Percentiles rank a stretch among this genome's conserved stretches.
Conservation (phyloP, 768 basidiomycete genomes). For the Tephrocybe sp. region DNA sequence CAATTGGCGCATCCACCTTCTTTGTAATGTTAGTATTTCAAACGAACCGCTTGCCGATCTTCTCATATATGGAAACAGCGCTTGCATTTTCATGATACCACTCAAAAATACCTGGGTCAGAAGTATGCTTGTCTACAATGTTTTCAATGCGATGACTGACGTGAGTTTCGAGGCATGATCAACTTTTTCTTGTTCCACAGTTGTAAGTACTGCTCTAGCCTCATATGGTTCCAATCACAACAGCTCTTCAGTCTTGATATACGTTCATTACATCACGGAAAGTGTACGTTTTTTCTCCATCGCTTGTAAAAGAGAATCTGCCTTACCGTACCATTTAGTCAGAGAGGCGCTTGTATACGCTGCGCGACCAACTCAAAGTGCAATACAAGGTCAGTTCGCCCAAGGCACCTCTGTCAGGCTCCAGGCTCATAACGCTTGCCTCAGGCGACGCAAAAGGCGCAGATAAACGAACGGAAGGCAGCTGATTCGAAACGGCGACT, state of each 20-base stretch:
- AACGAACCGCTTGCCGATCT: background rate
- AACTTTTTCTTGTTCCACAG: constrained; percentile 77
- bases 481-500: constrained; percentile 82
- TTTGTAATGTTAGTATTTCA: constrained; percentile 47
- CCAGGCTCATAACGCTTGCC: constrained; percentile 29
- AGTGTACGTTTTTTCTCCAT: constrained; percentile 35
- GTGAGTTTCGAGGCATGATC: constrained; percentile 47
- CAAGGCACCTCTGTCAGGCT: background rate
- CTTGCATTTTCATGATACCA: constrained; percentile 41
- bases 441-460: constrained; percentile 69
- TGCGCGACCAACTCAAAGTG: constrained; percentile 75
- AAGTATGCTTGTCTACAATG: constrained; percentile 24
- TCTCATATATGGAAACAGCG: constrained; percentile 19
- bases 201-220: constrained; percentile 34
- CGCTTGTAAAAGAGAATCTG: constrained; percentile 10
- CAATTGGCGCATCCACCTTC: constrained; percentile 55
- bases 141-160: background rate
- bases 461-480: constrained; percentile 72
- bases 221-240: background rate
- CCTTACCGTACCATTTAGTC: constrained; percentile 44
- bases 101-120: constrained; percentile 31
- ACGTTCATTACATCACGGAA: constrained; percentile 69
- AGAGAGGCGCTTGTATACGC: constrained; percentile 65
- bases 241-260: constrained; percentile 58
- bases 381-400: constrained; percentile 53